A percentile compares a stretch with the other conserved stretches of the same genome.
Evolutionary conservation across 495 filamentous ascomycete species (phyloP).

Genomic region (Lasiosphaeria hispida): DNA sequence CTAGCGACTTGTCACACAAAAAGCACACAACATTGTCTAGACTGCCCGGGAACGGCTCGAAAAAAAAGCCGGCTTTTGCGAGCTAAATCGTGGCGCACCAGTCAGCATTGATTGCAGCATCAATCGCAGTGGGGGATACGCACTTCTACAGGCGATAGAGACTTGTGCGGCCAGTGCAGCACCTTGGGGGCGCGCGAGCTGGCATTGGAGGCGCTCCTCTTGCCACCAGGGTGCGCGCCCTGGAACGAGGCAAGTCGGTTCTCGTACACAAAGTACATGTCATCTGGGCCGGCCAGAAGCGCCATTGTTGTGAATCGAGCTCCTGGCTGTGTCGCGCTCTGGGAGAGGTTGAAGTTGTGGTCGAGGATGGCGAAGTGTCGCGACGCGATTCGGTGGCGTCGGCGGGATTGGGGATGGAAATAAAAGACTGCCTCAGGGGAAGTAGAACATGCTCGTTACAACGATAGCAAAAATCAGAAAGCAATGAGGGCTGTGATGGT

Average conservation of each 20-base stretch:
- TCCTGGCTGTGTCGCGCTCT: conserved; percentile 1
- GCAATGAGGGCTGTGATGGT: not conserved
- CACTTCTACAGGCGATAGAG: conserved; percentile 64
- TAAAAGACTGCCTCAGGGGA: conserved; percentile 1
- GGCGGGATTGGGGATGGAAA: not conserved
- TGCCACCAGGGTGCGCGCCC: conserved; percentile 46
- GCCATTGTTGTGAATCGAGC: conserved; percentile 18
- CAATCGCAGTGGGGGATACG: conserved; percentile 19
- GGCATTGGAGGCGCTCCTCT: conserved; percentile 65
- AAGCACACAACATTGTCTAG: conserved; percentile 91
- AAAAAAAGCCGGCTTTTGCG: conserved; percentile 88
- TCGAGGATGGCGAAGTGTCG: not conserved
- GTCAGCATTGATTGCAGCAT: not conserved
- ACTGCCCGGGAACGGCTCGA: conserved; percentile 65
- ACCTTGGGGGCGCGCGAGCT: conserved; percentile 55
- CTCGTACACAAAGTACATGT: conserved; percentile 57
- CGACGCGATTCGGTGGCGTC: not conserved
- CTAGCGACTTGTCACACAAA: conserved; percentile 71
- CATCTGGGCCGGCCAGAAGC: conserved; percentile 21
- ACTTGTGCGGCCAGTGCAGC: conserved; percentile 73
- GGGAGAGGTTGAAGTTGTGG: too few relatives aligned
- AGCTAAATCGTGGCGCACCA: conserved; percentile 52
- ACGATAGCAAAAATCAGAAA: not conserved
- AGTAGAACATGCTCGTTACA: conserved; percentile 1
- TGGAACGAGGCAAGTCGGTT: conserved; percentile 75